These are phyloP conservation scores for Neoboletus magnificus DNA, from an alignment of 768 basidiomycete species.

Conservation along the genomic window DNA sequence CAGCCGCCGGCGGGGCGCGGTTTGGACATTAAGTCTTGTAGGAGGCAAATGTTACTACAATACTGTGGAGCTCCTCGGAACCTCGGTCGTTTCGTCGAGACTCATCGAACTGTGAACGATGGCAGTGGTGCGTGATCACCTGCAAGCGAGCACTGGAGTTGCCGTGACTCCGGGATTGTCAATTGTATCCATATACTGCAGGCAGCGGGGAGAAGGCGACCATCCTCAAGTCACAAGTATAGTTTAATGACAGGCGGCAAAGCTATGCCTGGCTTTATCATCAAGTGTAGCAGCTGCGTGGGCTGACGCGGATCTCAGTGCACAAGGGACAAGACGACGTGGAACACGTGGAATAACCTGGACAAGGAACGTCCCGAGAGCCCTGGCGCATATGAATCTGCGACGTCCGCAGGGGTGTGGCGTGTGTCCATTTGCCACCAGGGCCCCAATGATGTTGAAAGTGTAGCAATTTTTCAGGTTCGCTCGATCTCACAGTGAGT, in stretches of 20 bases:
- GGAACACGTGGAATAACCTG: neutral
- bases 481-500: neutral
- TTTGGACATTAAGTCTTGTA: neutral
- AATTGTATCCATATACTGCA: neutral
- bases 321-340: too few species aligned
- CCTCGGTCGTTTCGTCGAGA: slow-evolving; percentile 7
- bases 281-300: neutral
- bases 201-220: neutral
- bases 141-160: neutral
- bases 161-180: neutral
- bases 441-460: neutral
- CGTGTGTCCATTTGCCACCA: neutral
- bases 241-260: neutral
- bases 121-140: neutral
- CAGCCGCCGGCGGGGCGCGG: neutral
- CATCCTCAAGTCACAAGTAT: neutral
- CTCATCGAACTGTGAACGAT: neutral
- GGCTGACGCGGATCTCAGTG: too few species aligned
- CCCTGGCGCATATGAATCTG: slow-evolving; percentile 12
- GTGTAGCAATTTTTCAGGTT: neutral
- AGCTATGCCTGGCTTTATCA: neutral
- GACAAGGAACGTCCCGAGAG: neutral
- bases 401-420: neutral
- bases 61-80: neutral
- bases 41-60: neutral